A percentile compares a stretch with the other conserved stretches of the same genome.
phyloP scores from a whole-genome alignment of 441 rosid species.

The Kokia cookei region DNA sequence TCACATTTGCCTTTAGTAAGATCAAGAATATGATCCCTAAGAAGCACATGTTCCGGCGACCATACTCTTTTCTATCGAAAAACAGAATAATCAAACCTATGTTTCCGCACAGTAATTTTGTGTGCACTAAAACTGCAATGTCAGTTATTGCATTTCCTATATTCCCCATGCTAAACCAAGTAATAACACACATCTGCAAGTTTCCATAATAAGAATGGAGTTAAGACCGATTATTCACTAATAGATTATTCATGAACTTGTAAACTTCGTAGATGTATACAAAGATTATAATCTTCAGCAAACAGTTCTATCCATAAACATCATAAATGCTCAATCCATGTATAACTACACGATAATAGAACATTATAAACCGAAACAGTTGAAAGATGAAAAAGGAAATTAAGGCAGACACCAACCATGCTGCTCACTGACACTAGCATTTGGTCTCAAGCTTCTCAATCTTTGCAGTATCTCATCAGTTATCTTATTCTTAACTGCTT shows the following conservation, averaged over 20 bases:
- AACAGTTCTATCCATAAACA: not conserved
- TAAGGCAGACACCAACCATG: slow-evolving; percentile 50
- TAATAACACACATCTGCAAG: not conserved
- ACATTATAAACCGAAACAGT: not conserved
- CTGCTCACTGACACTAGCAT: slow-evolving; percentile 37
- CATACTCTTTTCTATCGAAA: not conserved
- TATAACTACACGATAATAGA: not conserved
- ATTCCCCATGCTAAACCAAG: not conserved
- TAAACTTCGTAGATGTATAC: not conserved
- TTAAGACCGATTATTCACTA: not conserved
- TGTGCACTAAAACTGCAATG: not conserved
- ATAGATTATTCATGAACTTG: not conserved
- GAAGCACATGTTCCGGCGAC: not conserved
- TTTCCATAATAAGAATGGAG: not conserved
- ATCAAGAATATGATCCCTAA: not conserved
- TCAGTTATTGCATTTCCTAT: not conserved
- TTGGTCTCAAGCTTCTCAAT: slow-evolving; percentile 40
- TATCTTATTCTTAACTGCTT: slow-evolving; percentile 47
- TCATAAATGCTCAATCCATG: not conserved
- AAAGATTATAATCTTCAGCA: not conserved
- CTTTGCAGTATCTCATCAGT: slow-evolving; percentile 62
- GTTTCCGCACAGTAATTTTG: not conserved
- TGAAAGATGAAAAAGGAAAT: not conserved
- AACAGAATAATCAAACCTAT: not conserved
- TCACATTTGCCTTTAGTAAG: not conserved